A percentile compares a stretch with the other conserved stretches of the same genome.
These are phyloP conservation scores for Veloporphyrellus conicus DNA, from an alignment of 1,284 basidiomycete species.

Conservation along the genomic window DNA sequence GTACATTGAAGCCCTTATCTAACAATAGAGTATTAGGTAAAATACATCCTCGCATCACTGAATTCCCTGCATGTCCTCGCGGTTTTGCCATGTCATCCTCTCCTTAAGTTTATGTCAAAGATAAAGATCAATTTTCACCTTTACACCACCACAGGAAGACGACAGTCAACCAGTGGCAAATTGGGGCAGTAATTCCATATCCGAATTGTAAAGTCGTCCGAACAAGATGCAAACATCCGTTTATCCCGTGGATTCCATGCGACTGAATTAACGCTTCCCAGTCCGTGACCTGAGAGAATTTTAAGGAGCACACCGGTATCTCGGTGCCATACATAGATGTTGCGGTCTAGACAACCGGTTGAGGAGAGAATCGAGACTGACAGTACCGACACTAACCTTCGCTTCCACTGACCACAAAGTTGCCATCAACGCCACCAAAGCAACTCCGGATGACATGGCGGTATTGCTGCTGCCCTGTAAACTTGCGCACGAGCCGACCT, in stretches of 20 bases:
- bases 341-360: conserved; percentile 59
- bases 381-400: conserved; percentile 62
- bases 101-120: no score
- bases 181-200: conserved; percentile 67
- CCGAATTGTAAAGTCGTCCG: conserved; percentile 80
- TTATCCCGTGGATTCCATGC: conserved; percentile 90
- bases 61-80: no score
- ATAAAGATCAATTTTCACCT: no score
- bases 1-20: no score
- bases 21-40: no score
- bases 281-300: conserved; percentile 77
- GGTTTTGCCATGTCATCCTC: no score
- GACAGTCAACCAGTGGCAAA: conserved; percentile 5
- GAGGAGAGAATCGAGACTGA: conserved; percentile 4
- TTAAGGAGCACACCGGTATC: conserved; percentile 81
- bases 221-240: conserved; percentile 90
- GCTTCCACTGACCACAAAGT: conserved; percentile 89
- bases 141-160: no score
- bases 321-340: conserved; percentile 94
- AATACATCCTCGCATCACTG: no score
- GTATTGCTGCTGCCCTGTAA: conserved; percentile 76
- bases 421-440: conserved; percentile 86
- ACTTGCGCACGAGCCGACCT: conserved; percentile 70
- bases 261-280: conserved; percentile 89
- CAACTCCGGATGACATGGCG: conserved; percentile 86